These are phyloP conservation scores for Ulota crispa DNA, from an alignment of 225 moss, liverwort and hornwort genomes.

Conservation along the genomic window DNA sequence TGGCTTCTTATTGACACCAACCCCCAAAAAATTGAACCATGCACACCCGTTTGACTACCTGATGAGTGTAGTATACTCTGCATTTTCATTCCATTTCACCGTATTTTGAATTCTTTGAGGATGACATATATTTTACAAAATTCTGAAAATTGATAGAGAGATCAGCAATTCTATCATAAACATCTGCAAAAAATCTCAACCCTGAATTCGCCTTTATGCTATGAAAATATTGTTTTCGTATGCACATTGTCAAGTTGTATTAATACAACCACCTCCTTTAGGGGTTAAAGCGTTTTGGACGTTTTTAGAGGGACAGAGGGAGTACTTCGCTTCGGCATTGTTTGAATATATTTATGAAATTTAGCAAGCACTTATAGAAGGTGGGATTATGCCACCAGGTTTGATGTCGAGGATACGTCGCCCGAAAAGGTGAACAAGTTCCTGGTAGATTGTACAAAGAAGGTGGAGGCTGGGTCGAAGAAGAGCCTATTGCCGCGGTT, in stretches of 20 bases:
- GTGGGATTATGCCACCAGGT: neutral
- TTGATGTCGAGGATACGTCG: conserved; percentile 34
- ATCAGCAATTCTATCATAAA: neutral
- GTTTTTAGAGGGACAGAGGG: too few relatives aligned
- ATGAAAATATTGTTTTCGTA: too few relatives aligned
- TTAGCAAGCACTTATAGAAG: neutral
- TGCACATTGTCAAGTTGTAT: too few relatives aligned
- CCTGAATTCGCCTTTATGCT: too few relatives aligned
- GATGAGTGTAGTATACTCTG: too few relatives aligned
- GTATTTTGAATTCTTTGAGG: neutral
- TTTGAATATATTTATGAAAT: neutral
- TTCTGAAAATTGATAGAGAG: neutral
- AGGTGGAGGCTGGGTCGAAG: conserved; percentile 30
- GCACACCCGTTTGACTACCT: too few relatives aligned
- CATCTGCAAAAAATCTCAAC: neutral
- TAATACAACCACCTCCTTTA: too few relatives aligned
- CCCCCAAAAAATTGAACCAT: too few relatives aligned
- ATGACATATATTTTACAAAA: neutral
- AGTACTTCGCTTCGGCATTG: neutral
- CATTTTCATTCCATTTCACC: too few relatives aligned
- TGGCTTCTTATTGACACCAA: too few relatives aligned
- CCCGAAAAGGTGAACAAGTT: conserved; percentile 33
- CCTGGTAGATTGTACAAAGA: conserved; percentile 31
- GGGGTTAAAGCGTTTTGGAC: too few relatives aligned
- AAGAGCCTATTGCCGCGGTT: conserved; percentile 40